phyloP scores from a whole-genome alignment of 768 basidiomycete species.

The Kondoa malvinella region DNA sequence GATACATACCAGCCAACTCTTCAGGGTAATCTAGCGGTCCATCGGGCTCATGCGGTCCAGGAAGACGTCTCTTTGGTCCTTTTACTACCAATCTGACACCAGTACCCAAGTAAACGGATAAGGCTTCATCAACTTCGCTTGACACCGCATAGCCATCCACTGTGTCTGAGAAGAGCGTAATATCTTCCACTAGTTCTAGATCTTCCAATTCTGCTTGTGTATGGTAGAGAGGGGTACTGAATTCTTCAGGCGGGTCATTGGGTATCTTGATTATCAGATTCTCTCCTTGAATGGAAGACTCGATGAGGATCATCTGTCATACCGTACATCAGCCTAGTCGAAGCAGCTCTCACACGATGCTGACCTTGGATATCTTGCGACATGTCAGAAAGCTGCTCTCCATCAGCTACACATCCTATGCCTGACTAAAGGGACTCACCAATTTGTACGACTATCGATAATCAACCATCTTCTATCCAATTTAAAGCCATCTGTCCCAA shows the following conservation, averaged over 20 bases:
- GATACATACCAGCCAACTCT: neutral
- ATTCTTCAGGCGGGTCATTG: neutral
- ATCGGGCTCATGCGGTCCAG: neutral
- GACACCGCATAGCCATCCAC: constrained; percentile 7
- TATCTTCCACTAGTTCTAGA: constrained; percentile 5
- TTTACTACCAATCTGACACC: neutral
- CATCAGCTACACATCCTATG: neutral
- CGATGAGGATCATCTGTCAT: neutral
- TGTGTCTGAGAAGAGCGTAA: neutral
- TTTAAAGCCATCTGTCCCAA: neutral
- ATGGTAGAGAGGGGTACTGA: neutral
- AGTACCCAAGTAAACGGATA: neutral
- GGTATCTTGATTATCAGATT: neutral
- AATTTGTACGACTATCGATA: neutral
- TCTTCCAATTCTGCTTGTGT: neutral
- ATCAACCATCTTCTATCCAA: constrained; percentile 1
- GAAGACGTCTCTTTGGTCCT: neutral
- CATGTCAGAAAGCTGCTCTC: neutral
- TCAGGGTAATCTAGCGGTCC: neutral
- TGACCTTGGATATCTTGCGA: neutral
- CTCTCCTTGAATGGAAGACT: neutral
- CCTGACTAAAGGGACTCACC: neutral
- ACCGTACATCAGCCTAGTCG: too few species aligned
- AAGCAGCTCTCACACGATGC: too few species aligned
- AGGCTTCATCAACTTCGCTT: constrained; percentile 1